A percentile compares a stretch with the other conserved stretches of the same genome.
These are phyloP conservation scores for Astrephomene gubernaculifera DNA, from an alignment of 139 green algal species.

Conservation along the genomic window DNA sequence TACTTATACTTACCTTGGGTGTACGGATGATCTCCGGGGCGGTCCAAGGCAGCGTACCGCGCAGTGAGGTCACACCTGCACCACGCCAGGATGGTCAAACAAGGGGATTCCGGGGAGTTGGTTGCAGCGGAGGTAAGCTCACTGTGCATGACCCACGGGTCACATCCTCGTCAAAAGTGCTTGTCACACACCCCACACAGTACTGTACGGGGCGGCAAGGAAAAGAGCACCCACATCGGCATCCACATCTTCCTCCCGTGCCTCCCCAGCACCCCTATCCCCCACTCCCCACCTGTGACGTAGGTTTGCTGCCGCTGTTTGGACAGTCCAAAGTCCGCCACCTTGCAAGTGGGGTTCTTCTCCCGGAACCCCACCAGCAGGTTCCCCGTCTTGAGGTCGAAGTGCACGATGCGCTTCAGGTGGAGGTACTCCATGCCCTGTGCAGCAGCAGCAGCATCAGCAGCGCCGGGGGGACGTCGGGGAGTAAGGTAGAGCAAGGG, in stretches of 20 bases:
- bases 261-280: background rate
- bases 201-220: no score
- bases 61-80: slow-evolving; percentile 71
- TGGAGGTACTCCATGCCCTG: slow-evolving; percentile 87
- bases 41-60: slow-evolving; percentile 86
- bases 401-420: slow-evolving; percentile 78
- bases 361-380: slow-evolving; percentile 81
- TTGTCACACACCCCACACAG: no score
- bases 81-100: background rate
- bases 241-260: background rate
- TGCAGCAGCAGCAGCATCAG: no score
- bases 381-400: slow-evolving; percentile 82
- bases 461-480: background rate
- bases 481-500: background rate
- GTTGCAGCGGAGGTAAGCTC: no score
- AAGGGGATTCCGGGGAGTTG: background rate
- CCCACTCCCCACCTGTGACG: slow-evolving; percentile 60
- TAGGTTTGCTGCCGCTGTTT: slow-evolving; percentile 80
- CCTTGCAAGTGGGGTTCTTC: slow-evolving; percentile 73
- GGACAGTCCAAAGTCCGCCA: slow-evolving; percentile 83
- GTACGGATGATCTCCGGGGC: slow-evolving; percentile 86
- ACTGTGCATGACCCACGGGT: no score
- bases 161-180: no score
- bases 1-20: slow-evolving; percentile 56
- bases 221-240: background rate